Evolutionary conservation across 495 filamentous ascomycete species (phyloP), one percentile per base, ranked within the genome.

Genomic region (Hypoxylon subgilvum): DNA sequence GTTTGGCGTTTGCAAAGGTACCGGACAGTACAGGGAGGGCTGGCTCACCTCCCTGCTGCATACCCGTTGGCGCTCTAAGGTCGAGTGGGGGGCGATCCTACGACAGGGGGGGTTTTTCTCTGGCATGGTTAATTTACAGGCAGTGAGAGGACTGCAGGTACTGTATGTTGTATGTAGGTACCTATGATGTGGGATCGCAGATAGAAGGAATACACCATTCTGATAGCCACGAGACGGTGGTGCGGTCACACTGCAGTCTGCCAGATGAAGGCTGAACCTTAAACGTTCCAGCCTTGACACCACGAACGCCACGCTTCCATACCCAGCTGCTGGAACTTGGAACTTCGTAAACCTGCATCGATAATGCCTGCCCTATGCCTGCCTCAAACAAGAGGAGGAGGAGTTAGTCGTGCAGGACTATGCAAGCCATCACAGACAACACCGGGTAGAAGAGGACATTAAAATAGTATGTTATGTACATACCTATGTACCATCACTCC

Each of bases 231-330:
- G 47, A 57, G 48, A 49, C 36, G 42, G 38, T 22, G 35, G 34
- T 52, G 42, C 45, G 48, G 54, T 59, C 60, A 55, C 54, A 64
- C 61, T 59, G 54, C 61, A 59, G 39, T 8, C 54, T 59, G 61
- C 61, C 34, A 59, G 61, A 59, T 64, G 23, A 19, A 39, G 43
- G 43, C 39, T 46, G 47, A 52, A 32, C 8, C 27, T 46, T 52
- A 31, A 48, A 46, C 38, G 40, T 46, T 34, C 54, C 50, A 54
- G 61, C 44, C 50, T 39, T 51, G 42, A 46, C 40, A 40, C 16
- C 13, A 35, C 39, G 22, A 43, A 41, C n/a, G 22, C 43, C 38
- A 23, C 36, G 21, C 6, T 52, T 18, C 39, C 35, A 9, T 38
- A 22, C 16, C 47, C 36, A 57, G 48, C 46, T 46, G 12, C 9